phyloP scores from a whole-genome alignment of 345 rosid genomes.

The Trapa bicornis region DNA sequence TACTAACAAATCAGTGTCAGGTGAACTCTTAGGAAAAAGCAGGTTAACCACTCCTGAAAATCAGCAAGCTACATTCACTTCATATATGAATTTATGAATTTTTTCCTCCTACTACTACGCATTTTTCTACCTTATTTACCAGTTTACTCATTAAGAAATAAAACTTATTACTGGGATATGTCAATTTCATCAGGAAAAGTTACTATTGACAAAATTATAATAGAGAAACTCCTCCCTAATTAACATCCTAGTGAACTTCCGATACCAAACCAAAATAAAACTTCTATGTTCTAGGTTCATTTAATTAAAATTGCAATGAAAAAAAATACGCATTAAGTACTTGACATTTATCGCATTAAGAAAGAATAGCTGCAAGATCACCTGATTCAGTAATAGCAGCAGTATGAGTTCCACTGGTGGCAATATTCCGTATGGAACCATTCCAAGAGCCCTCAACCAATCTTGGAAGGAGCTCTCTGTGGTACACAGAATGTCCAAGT shows the following conservation, averaged over 20 bases:
- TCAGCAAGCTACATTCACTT: neutral
- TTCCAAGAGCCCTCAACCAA: constrained; percentile 64
- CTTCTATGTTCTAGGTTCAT: too few species aligned
- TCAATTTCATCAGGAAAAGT: too few species aligned
- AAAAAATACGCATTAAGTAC: too few species aligned
- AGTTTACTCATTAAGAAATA: too few species aligned
- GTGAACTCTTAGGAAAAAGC: neutral
- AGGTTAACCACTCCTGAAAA: neutral
- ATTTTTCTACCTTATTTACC: too few species aligned
- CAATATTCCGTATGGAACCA: constrained; percentile 39
- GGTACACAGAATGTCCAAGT: constrained; percentile 79
- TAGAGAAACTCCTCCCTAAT: neutral
- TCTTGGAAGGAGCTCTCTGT: constrained; percentile 69
- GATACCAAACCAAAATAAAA: neutral
- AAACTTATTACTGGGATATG: too few species aligned
- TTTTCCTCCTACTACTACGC: too few species aligned
- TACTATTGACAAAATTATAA: neutral
- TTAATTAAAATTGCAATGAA: too few species aligned
- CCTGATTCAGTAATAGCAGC: constrained; percentile 78
- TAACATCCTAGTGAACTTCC: neutral
- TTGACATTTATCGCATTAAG: neutral
- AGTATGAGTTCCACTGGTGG: constrained; percentile 82
- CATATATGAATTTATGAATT: too few species aligned
- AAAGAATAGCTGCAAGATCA: constrained; percentile 9
- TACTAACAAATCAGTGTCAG: too few species aligned